Percentiles rank a stretch among this genome's conserved stretches.
Evolutionary conservation across 371 early-diverging fungal genomes (phyloP).

Genomic region (Zychaea mexicana): DNA sequence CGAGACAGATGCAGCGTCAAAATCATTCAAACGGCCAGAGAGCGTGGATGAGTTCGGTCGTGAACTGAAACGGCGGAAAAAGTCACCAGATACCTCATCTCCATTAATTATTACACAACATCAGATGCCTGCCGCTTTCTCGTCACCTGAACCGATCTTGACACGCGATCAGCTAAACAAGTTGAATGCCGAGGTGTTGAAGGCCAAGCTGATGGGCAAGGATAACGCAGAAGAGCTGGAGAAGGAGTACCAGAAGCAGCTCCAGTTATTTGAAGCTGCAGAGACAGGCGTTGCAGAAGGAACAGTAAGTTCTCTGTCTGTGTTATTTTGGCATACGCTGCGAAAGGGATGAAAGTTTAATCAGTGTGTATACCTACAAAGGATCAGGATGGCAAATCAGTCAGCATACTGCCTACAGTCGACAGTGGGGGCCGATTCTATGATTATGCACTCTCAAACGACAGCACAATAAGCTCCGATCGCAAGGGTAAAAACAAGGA

Average conservation of each 20-base stretch:
- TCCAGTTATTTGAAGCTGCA: constrained; percentile 36
- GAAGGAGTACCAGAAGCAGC: constrained; percentile 64
- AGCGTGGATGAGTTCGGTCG: constrained; percentile 46
- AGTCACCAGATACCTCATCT: constrained; percentile 1
- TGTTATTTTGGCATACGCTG: too few relatives aligned
- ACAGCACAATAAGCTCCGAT: constrained; percentile 11
- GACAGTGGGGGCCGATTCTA: constrained; percentile 66
- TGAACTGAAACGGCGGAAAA: constrained; percentile 26
- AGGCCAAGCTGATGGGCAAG: constrained; percentile 74
- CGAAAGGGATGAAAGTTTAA: too few relatives aligned
- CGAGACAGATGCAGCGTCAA: constrained; percentile 19
- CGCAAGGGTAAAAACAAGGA: constrained; percentile 45
- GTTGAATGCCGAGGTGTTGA: constrained; percentile 79
- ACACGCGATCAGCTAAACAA: constrained; percentile 82
- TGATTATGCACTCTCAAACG: constrained; percentile 40
- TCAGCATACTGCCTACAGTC: constrained; percentile 62
- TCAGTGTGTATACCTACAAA: too few relatives aligned
- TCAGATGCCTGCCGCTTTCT: constrained; percentile 18
- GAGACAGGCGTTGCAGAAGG: constrained; percentile 10
- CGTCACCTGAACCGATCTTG: constrained; percentile 25
- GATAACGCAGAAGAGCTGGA: constrained; percentile 72
- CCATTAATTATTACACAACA: constrained; percentile 27
- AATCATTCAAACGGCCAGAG: constrained; percentile 29
- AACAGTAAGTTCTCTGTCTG: not conserved
- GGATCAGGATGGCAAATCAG: constrained; percentile 6